phyloP scores from a whole-genome alignment of 495 filamentous ascomycete species.

The Tuber microsphaerosporum region DNA sequence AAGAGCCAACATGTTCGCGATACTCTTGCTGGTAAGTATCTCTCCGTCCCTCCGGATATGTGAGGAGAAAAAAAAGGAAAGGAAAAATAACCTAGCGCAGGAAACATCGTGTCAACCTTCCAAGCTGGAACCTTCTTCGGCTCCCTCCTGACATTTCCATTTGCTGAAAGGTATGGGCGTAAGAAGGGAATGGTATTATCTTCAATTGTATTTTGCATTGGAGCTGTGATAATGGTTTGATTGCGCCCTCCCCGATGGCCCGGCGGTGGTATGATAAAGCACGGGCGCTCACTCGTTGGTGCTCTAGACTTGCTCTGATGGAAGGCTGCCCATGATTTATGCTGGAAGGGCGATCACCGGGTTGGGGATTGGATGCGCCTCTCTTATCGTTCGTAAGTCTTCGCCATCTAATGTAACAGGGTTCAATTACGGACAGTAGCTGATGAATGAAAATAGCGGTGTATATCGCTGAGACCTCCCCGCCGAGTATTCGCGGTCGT shows the following conservation, averaged over 20 bases:
- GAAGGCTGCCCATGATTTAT: constrained; percentile 41
- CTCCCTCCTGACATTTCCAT: constrained; percentile 39
- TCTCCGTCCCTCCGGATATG: not conserved
- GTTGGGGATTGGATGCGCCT: constrained; percentile 43
- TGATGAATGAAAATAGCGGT: constrained; percentile 30
- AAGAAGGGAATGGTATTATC: constrained; percentile 34
- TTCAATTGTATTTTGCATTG: constrained; percentile 37
- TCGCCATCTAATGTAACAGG: not conserved
- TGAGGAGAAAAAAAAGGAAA: not conserved
- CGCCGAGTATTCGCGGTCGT: constrained; percentile 45
- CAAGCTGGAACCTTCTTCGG: constrained; percentile 44
- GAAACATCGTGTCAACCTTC: constrained; percentile 43
- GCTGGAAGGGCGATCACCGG: constrained; percentile 45
- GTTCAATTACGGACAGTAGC: not conserved
- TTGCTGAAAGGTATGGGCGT: constrained; percentile 42
- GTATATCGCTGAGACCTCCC: constrained; percentile 46
- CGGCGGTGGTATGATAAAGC: not conserved
- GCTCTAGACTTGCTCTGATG: constrained; percentile 32
- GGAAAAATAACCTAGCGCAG: constrained; percentile 2
- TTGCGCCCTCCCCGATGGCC: not conserved
- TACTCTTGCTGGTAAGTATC: constrained; percentile 25
- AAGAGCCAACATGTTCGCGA: constrained; percentile 29
- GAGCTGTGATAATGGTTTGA: constrained; percentile 38
- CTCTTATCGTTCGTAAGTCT: constrained; percentile 42
- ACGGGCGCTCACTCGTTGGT: constrained; percentile 1